These are phyloP conservation scores for Claviceps monticola DNA, from an alignment of 2,329 filamentous ascomycete genomes.

Conservation along the genomic window DNA sequence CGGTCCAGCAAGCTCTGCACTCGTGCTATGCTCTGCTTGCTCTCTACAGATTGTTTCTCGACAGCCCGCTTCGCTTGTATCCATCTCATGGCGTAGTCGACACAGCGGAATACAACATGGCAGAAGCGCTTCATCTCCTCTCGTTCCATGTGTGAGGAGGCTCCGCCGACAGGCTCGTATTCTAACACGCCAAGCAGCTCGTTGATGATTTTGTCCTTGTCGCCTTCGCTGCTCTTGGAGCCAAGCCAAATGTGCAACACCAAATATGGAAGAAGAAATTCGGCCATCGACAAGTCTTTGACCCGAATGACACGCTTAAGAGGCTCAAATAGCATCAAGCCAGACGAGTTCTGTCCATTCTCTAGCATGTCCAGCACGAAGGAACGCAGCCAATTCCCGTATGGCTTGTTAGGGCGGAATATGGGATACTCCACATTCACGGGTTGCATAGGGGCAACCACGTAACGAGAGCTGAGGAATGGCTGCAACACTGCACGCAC, in stretches of 20 bases:
- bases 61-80: slow-evolving; percentile 53
- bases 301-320: slow-evolving; percentile 70
- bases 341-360: slow-evolving; percentile 60
- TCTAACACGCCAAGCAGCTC: slow-evolving; percentile 68
- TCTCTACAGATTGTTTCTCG: slow-evolving; percentile 17
- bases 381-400: slow-evolving; percentile 67
- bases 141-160: slow-evolving; percentile 43
- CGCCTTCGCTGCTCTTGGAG: slow-evolving; percentile 42
- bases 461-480: slow-evolving; percentile 74
- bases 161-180: slow-evolving; percentile 36
- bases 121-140: slow-evolving; percentile 76
- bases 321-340: slow-evolving; percentile 65
- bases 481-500: slow-evolving; percentile 74
- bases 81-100: slow-evolving; percentile 90
- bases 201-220: slow-evolving; percentile 49
- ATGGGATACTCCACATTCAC: slow-evolving; percentile 59
- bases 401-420: slow-evolving; percentile 53
- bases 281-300: slow-evolving; percentile 73
- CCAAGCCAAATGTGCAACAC: slow-evolving; percentile 72
- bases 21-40: slow-evolving; percentile 34
- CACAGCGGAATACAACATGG: slow-evolving; percentile 76
- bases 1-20: slow-evolving; percentile 39
- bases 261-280: slow-evolving; percentile 79
- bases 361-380: slow-evolving; percentile 74
- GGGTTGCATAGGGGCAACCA: slow-evolving; percentile 48